Conservation (phyloP, 2,329 filamentous ascomycete species). For the Talaromyces amestolkiae region DNA sequence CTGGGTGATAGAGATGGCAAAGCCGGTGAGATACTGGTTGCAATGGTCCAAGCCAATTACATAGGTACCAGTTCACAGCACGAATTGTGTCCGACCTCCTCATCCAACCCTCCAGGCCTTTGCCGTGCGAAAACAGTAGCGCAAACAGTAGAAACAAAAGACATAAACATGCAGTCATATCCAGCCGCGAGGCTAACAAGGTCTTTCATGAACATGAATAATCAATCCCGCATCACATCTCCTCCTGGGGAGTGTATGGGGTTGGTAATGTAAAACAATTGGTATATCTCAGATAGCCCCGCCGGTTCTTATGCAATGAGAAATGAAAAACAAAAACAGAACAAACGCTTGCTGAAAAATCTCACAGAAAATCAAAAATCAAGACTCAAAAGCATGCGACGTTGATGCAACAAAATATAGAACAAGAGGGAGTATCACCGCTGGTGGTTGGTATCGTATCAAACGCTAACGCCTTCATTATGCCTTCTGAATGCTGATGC, state of each 20-base stretch:
- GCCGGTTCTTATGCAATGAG: conserved; percentile 47
- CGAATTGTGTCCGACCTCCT: background rate
- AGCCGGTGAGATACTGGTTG: background rate
- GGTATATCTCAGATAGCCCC: conserved; percentile 45
- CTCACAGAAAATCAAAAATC: conserved; percentile 35
- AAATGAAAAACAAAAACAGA: conserved; percentile 31
- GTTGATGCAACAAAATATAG: conserved; percentile 34
- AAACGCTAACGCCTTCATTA: conserved; percentile 54
- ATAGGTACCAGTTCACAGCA: background rate
- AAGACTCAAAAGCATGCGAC: conserved; percentile 41
- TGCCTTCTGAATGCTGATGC: conserved; percentile 47
- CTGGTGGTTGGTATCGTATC: conserved; percentile 41
- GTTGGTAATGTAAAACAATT: conserved; percentile 26
- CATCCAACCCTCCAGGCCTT: background rate
- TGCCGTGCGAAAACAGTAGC: background rate
- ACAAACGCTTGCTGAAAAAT: conserved; percentile 49
- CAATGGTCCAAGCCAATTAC: conserved; percentile 11
- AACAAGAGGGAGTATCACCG: conserved; percentile 41
- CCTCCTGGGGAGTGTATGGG: conserved; percentile 30
- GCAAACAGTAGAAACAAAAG: conserved; percentile 33
- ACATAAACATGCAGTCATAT: conserved; percentile 42
- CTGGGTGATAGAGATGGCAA: background rate
- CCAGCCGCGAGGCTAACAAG: conserved; percentile 50
- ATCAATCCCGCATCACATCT: conserved; percentile 28
- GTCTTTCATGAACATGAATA: conserved; percentile 44